These are phyloP conservation scores for Tribonema minus DNA, from an alignment of 108 stramenopile genomes.

Conservation along the genomic window DNA sequence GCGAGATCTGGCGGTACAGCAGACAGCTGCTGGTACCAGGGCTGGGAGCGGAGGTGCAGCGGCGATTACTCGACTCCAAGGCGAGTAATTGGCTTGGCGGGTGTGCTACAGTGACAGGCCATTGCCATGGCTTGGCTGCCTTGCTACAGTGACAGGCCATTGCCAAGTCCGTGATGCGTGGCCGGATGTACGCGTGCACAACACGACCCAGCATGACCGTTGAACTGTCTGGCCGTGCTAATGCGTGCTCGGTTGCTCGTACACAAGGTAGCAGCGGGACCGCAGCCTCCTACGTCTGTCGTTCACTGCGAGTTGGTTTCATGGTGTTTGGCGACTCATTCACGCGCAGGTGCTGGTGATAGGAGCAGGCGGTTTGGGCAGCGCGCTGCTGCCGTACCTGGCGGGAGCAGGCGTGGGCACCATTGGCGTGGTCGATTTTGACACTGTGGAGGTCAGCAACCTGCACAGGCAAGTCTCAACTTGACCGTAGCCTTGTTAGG, in stretches of 20 bases:
- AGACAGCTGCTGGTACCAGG: constrained; percentile 47
- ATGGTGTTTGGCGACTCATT: background rate
- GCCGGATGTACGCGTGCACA: no score
- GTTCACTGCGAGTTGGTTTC: background rate
- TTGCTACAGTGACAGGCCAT: no score
- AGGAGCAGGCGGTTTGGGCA: constrained; percentile 39
- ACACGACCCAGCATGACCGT: background rate
- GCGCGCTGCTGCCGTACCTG: constrained; percentile 37
- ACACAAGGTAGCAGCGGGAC: background rate
- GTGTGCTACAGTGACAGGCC: no score
- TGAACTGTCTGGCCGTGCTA: background rate
- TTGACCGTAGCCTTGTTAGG: no score
- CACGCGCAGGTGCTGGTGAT: constrained; percentile 4
- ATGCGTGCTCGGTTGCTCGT: background rate
- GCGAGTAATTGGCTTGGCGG: no score
- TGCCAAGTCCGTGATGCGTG: background rate
- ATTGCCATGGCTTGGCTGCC: no score
- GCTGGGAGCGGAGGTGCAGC: constrained; percentile 38
- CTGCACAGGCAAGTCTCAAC: no score
- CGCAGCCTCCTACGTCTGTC: background rate
- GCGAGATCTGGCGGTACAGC: constrained; percentile 41
- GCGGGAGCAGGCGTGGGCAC: constrained; percentile 43
- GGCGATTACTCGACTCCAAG: background rate
- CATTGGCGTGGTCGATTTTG: constrained; percentile 43
- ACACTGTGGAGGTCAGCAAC: constrained; percentile 38